phyloP scores from a whole-genome alignment of 1,139 yeast genomes.

The Hanseniaspora gamundiae region DNA sequence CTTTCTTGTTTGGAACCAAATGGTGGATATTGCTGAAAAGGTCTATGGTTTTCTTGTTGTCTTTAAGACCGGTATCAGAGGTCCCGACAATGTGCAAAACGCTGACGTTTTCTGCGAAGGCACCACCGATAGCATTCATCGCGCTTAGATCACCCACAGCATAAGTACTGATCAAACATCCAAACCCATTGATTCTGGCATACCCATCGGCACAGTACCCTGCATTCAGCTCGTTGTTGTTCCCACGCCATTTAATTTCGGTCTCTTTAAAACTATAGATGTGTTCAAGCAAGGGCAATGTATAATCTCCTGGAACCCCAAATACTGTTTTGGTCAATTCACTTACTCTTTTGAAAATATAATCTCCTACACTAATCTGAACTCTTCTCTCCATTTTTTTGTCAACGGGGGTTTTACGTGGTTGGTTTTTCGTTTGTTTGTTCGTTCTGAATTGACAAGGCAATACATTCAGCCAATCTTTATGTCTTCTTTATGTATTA shows the following conservation, averaged over 20 bases:
- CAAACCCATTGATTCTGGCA: conserved; percentile 47
- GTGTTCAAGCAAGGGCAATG: conserved; percentile 42
- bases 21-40: conserved; percentile 37
- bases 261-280: conserved; percentile 28
- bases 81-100: conserved; percentile 58
- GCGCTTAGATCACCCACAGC: conserved; percentile 71
- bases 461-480: no score
- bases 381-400: neutral
- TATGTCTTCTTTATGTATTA: no score
- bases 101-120: conserved; percentile 54
- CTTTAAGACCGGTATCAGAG: conserved; percentile 28
- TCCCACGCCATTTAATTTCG: conserved; percentile 30
- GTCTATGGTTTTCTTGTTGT: conserved; percentile 16
- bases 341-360: conserved; percentile 18
- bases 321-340: conserved; percentile 25
- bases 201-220: conserved; percentile 63
- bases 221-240: conserved; percentile 45
- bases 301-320: conserved; percentile 50
- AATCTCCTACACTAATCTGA: conserved; percentile 6
- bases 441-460: no score
- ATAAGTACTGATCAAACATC: conserved; percentile 49
- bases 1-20: conserved; percentile 43
- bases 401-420: neutral
- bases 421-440: no score
- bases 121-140: conserved; percentile 53